Evolutionary conservation across 1,284 basidiomycete species (phyloP).

Genomic region (Schizophyllum amplum): DNA sequence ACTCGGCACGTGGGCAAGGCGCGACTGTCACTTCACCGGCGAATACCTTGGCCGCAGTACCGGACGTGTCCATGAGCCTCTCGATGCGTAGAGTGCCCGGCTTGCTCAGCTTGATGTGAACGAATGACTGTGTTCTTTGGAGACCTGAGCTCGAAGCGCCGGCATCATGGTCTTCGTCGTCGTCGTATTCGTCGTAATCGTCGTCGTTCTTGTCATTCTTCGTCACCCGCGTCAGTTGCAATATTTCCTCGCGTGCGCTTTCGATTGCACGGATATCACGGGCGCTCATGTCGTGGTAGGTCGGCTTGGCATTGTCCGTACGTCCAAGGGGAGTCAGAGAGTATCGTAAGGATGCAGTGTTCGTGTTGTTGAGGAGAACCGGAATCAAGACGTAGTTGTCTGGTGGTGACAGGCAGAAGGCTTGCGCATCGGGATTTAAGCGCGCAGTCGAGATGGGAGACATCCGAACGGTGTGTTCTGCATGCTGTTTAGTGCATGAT

Average conservation of each 20-base stretch:
- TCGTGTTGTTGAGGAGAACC: constrained; percentile 86
- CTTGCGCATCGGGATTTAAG: constrained; percentile 61
- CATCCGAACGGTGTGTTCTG: constrained; percentile 78
- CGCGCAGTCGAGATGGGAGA: constrained; percentile 85
- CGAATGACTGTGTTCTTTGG: constrained; percentile 34
- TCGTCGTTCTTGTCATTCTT: constrained; percentile 35
- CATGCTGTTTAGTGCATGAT: neutral
- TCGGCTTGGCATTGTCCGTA: constrained; percentile 38
- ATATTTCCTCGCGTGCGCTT: constrained; percentile 40
- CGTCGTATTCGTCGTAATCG: constrained; percentile 55
- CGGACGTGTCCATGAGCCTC: constrained; percentile 62
- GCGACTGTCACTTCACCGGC: constrained; percentile 68
- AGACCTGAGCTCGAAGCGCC: constrained; percentile 19
- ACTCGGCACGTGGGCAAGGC: constrained; percentile 75
- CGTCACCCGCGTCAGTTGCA: constrained; percentile 37
- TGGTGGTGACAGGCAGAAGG: constrained; percentile 63
- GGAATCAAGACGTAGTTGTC: constrained; percentile 60
- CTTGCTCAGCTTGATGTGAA: constrained; percentile 62
- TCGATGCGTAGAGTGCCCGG: constrained; percentile 71
- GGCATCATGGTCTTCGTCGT: constrained; percentile 40
- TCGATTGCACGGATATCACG: constrained; percentile 65
- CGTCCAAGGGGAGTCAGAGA: constrained; percentile 66
- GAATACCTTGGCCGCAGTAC: constrained; percentile 57
- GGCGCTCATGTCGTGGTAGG: constrained; percentile 36
- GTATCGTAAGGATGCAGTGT: constrained; percentile 69